phyloP scores from a whole-genome alignment of 192 early-diverging fungal genomes.

The Coemansia sp. region DNA sequence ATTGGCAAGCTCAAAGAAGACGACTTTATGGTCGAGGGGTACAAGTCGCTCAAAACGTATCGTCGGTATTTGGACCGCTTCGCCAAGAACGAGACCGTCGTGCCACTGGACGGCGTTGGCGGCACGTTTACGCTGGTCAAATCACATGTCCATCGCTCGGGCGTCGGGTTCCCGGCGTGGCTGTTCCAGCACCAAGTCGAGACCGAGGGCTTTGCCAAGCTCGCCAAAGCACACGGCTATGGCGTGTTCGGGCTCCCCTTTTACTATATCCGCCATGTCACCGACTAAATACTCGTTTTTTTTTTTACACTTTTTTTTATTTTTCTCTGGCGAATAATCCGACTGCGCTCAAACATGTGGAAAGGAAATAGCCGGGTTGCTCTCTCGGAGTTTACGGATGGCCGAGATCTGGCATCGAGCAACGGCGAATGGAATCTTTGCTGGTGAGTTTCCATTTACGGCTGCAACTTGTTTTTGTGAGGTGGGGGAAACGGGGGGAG shows the following conservation, averaged over 20 bases:
- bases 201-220: conserved; percentile 72
- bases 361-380: not conserved
- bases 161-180: conserved; percentile 61
- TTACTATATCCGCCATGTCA: conserved; percentile 61
- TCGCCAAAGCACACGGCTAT: conserved; percentile 63
- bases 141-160: conserved; percentile 64
- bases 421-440: not conserved
- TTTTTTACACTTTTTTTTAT: not conserved
- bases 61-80: conserved; percentile 47
- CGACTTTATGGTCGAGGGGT: conserved; percentile 45
- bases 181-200: conserved; percentile 67
- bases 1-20: conserved; percentile 39
- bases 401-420: conserved; percentile 1
- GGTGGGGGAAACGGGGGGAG: no score
- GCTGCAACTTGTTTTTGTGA: not conserved
- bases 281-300: conserved; percentile 7
- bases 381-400: not conserved
- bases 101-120: conserved; percentile 66
- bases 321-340: not conserved
- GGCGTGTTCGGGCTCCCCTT: conserved; percentile 63
- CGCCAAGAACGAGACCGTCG: conserved; percentile 43
- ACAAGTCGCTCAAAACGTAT: conserved; percentile 44
- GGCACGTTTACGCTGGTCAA: conserved; percentile 67
- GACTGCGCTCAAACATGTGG: not conserved
- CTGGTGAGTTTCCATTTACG: not conserved